Base-by-base conservation (phyloP, 225 moss, liverwort and hornwort species). In the Physcomitrium patens region DNA sequence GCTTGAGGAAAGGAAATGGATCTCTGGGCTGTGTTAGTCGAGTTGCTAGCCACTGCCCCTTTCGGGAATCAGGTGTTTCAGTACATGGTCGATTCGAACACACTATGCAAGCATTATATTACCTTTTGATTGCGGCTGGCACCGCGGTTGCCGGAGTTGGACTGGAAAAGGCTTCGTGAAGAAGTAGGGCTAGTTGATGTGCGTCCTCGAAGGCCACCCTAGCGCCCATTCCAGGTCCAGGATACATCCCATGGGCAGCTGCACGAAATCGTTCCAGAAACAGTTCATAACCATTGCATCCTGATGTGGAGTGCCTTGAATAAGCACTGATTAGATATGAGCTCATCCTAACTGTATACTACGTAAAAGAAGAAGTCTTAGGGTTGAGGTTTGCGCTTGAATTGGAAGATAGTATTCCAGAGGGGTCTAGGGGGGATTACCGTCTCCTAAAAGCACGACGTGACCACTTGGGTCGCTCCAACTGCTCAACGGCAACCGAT, bases 191-290 rank as follows among this genome's bases (percentile, higher is more conserved):
- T 27, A 83, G 43, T 60, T 88, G 85, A 67, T 85, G 82, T 7
- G 78, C 80, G 24, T 88, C 85, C 56, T 85, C 85, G 23, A 78
- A 85, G 15, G 88, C 85, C 20, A 74, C 63, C 12, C 76, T 79
- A 9, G 88, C 85, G 55, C 82, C 85, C 65, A 82, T 67, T 70
- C 82, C 85, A 27, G 80, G 46, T 19, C 82, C 85, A 62, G 85
- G 80, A 80, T 74, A 62, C 52, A 62, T 69, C 57, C 80, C 82
- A 78, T 88, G 85, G 27, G 88, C 85, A 72, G 85, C 88, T 83
- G 80, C 77, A 76, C 37, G 48, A 74, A 23, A 46, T 26, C 26
- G 46, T 65, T 9, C 45, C 52, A 72, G 11, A 45, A 28, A 24
- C 24, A 24, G 24, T 24, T 24, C 20, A 12, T 15, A 6, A 54